Evolutionary conservation across 2,329 filamentous ascomycete genomes (phyloP).

Genomic region (Cercospora beticola): DNA sequence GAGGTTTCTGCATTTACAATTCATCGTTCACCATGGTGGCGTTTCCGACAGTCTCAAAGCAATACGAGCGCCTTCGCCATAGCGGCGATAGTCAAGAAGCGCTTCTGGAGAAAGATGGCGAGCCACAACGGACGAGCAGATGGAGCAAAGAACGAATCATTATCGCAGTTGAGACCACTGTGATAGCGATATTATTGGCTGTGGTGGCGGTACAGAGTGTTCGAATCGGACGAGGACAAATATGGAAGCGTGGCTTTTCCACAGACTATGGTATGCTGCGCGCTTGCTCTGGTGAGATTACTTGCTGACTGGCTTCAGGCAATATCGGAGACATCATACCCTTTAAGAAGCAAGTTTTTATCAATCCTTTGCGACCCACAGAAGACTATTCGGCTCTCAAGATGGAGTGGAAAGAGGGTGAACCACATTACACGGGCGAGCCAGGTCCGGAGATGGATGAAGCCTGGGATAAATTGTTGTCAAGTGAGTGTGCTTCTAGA

Average conservation of each 20-base stretch:
- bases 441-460: slow-evolving; percentile 9
- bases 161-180: background rate
- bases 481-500: background rate
- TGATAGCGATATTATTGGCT: slow-evolving; percentile 3
- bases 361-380: slow-evolving; percentile 7
- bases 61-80: background rate
- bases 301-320: background rate
- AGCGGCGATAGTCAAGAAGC: slow-evolving; percentile 3
- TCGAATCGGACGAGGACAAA: background rate
- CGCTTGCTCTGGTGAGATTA: no score
- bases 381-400: slow-evolving; percentile 1
- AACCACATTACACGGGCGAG: slow-evolving; percentile 1
- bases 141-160: background rate
- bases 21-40: background rate
- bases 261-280: slow-evolving; percentile 5
- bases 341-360: slow-evolving; percentile 4
- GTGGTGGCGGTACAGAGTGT: background rate
- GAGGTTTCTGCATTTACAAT: background rate
- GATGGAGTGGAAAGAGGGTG: slow-evolving; percentile 8
- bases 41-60: background rate
- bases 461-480: slow-evolving; percentile 6
- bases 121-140: background rate
- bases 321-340: slow-evolving; percentile 7
- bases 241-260: background rate
- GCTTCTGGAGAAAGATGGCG: slow-evolving; percentile 1